Conservation (phyloP, 192 early-diverging fungal genomes). For the Endogone sp. region DNA sequence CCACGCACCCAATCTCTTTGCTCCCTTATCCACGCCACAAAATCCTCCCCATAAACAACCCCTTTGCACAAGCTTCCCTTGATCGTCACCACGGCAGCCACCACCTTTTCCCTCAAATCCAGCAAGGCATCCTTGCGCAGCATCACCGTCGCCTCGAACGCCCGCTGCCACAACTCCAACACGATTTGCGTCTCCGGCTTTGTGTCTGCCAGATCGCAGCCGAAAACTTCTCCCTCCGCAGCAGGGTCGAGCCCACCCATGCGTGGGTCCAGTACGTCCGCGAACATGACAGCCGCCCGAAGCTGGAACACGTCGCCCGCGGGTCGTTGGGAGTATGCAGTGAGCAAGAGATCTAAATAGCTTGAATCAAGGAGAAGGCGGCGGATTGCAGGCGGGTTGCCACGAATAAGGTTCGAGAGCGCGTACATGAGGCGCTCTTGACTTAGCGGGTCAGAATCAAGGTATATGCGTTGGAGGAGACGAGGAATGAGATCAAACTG, state of each 20-base stretch:
- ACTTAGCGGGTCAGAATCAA: background rate
- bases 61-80: too few relatives aligned
- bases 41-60: too few relatives aligned
- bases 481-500: too few relatives aligned
- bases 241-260: too few relatives aligned
- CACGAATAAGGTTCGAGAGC: background rate
- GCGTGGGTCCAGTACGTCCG: background rate
- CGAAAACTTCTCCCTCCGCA: too few relatives aligned
- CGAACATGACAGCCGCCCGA: background rate
- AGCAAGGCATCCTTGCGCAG: background rate
- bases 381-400: background rate
- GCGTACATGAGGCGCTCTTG: background rate
- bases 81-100: background rate
- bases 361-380: background rate
- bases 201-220: too few relatives aligned
- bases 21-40: too few relatives aligned
- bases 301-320: background rate
- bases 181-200: too few relatives aligned
- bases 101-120: background rate
- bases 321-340: too few relatives aligned
- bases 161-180: background rate
- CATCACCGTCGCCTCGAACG: background rate
- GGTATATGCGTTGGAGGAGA: too few relatives aligned
- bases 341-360: too few relatives aligned
- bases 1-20: too few relatives aligned